Evolutionary conservation across 192 early-diverging fungal genomes (phyloP).

Genomic region (Rhizophagus sp.): DNA sequence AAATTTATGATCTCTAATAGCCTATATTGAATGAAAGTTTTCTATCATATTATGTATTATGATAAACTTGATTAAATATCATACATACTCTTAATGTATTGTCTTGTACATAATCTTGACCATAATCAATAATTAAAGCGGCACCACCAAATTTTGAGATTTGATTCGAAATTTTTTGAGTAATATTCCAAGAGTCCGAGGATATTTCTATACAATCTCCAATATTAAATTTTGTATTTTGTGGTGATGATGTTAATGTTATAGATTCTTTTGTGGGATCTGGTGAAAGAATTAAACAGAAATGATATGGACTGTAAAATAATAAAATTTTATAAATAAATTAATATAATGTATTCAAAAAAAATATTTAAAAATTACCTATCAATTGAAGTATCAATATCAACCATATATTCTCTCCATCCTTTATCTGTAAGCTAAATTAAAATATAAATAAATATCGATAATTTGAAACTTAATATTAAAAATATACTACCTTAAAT

Average conservation of each 20-base stretch:
- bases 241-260: slow-evolving; percentile 34
- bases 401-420: slow-evolving; percentile 90
- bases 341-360: neutral
- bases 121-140: slow-evolving; percentile 89
- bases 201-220: slow-evolving; percentile 85
- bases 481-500: slow-evolving; percentile 51
- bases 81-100: slow-evolving; percentile 73
- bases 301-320: slow-evolving; percentile 64
- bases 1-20: slow-evolving; percentile 83
- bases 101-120: slow-evolving; percentile 70
- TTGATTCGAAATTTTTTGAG: slow-evolving; percentile 67
- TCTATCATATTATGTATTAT: too few relatives aligned
- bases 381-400: slow-evolving; percentile 68
- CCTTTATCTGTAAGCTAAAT: slow-evolving; percentile 66
- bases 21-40: slow-evolving; percentile 47
- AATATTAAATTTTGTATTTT: slow-evolving; percentile 55
- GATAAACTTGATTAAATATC: neutral
- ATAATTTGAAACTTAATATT: neutral
- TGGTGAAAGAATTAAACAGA: slow-evolving; percentile 71
- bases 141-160: slow-evolving; percentile 69
- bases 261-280: slow-evolving; percentile 50
- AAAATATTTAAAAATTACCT: slow-evolving; percentile 35
- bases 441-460: neutral
- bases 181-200: slow-evolving; percentile 72
- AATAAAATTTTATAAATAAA: neutral